Evolutionary conservation across 345 rosid genomes (phyloP).

Genomic region (Tarenaya hassleriana): DNA sequence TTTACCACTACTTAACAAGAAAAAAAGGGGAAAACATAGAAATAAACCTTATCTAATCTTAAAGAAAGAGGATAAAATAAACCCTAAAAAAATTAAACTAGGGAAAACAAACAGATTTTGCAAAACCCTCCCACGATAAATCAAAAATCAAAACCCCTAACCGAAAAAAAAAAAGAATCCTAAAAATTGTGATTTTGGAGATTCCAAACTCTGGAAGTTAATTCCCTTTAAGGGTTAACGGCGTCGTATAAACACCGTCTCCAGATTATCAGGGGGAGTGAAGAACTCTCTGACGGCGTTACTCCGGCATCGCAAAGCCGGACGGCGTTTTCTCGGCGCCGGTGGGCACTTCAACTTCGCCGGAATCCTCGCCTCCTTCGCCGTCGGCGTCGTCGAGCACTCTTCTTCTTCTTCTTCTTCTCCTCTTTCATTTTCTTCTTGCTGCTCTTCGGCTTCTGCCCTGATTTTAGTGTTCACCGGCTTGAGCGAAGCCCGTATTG

Average conservation of each 20-base stretch:
- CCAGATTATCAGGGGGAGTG: slow-evolving; percentile 64
- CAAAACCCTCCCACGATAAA: too few species aligned
- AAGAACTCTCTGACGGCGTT: slow-evolving; percentile 57
- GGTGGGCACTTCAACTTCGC: slow-evolving; percentile 66
- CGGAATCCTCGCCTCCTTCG: slow-evolving; percentile 48
- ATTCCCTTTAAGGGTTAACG: background rate
- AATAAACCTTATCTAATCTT: too few species aligned
- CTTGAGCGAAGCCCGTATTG: slow-evolving; percentile 48
- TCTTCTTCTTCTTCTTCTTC: slow-evolving; percentile 8
- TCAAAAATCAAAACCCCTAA: too few species aligned
- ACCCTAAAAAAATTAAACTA: too few species aligned
- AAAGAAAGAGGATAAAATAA: too few species aligned
- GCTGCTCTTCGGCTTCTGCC: slow-evolving; percentile 27
- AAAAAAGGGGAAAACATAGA: too few species aligned
- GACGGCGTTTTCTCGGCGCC: slow-evolving; percentile 73
- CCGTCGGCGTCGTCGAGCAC: slow-evolving; percentile 36
- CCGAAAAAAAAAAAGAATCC: too few species aligned
- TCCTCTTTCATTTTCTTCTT: slow-evolving; percentile 25
- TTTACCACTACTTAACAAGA: too few species aligned
- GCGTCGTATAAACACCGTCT: slow-evolving; percentile 51
- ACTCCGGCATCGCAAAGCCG: slow-evolving; percentile 42
- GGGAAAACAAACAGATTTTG: too few species aligned
- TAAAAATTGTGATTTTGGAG: background rate
- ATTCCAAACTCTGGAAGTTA: background rate
- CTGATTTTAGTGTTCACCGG: slow-evolving; percentile 49